Evolutionary conservation across 2,329 filamentous ascomycete genomes (phyloP), one percentile per base, ranked within the genome.

Genomic region (Fusarium pininemorale): DNA sequence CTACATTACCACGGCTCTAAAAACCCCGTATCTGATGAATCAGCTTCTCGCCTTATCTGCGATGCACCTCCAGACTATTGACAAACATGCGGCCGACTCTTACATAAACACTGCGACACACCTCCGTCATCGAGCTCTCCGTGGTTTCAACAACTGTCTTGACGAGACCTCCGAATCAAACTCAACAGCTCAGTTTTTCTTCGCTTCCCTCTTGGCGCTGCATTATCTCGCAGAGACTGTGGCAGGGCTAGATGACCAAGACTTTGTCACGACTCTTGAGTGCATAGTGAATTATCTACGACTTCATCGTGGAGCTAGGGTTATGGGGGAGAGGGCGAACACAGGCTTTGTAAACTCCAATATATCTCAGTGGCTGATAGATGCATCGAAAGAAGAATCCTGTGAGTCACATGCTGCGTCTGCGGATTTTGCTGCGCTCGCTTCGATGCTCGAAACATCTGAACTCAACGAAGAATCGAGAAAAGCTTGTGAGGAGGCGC

Each of bases 11-110:
- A 28, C 50, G 7, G 64, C 69, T 5, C 32, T 73, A 3, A 57
- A 65, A 18, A 60, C 60, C 2, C 64, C 70, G 4, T 73, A 73
- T 26, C 42, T 73, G 0, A 69, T 73, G 70, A 73, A 73, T 26
- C 60, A 73, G 14, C 56, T 72, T 3, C 64, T 73, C 7, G 70
- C 70, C 0, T n/a, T 73, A 12, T 53, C 69, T 10, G 70, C 70
- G 6, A 71, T 73, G 47, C 42, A 73, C 18, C 39, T 72, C 2
- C 13, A 18, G 4, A 45, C 41, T 2, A 11, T 44, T 10, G 26
- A 69, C 1, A 38, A 32, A 7, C 42, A 38, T 1, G 26, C 22
- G 3, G 44, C 38, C 8, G 39, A 48, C 10, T 39, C 32, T 20
- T 66, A 72, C 12, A 51, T 11, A 3, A 39, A 45, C 13, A 56